Evolutionary conservation across 1,284 basidiomycete genomes (phyloP).

Genomic region (Microbotryum scabiosae): DNA sequence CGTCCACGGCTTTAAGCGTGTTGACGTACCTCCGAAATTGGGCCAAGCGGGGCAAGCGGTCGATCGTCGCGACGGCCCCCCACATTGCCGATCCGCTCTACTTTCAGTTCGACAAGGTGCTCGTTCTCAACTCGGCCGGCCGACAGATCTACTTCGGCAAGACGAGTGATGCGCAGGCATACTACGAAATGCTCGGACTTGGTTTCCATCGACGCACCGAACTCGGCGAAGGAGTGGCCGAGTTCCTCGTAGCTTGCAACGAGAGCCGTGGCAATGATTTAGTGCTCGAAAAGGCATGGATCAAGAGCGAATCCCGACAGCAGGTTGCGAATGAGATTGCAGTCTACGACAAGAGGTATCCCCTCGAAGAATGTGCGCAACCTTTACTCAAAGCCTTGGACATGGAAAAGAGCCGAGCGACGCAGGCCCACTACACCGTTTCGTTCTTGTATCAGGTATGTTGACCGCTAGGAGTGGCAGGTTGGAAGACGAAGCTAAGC

Average conservation of each 20-base stretch:
- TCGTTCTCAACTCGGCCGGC: slow-evolving; percentile 62
- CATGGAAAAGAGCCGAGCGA: slow-evolving; percentile 18
- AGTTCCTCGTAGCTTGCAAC: slow-evolving; percentile 65
- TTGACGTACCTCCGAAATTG: slow-evolving; percentile 49
- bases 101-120: slow-evolving; percentile 52
- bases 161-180: slow-evolving; percentile 59
- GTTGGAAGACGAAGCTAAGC: too few species aligned
- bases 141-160: slow-evolving; percentile 73
- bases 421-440: slow-evolving; percentile 30
- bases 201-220: slow-evolving; percentile 39
- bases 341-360: slow-evolving; percentile 52
- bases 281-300: slow-evolving; percentile 61
- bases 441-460: slow-evolving; percentile 22
- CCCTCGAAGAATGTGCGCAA: slow-evolving; percentile 49
- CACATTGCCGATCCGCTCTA: slow-evolving; percentile 53
- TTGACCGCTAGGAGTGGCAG: too few species aligned
- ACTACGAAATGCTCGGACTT: slow-evolving; percentile 70
- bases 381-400: slow-evolving; percentile 18
- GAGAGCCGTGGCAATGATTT: slow-evolving; percentile 66
- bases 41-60: slow-evolving; percentile 51
- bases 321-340: slow-evolving; percentile 57
- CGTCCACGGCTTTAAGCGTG: slow-evolving; percentile 51
- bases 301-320: slow-evolving; percentile 48
- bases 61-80: slow-evolving; percentile 46
- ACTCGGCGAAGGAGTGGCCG: slow-evolving; percentile 61